These are phyloP conservation scores for Aquilaria malaccensis DNA, from an alignment of 345 rosid genomes.

Conservation along the genomic window DNA sequence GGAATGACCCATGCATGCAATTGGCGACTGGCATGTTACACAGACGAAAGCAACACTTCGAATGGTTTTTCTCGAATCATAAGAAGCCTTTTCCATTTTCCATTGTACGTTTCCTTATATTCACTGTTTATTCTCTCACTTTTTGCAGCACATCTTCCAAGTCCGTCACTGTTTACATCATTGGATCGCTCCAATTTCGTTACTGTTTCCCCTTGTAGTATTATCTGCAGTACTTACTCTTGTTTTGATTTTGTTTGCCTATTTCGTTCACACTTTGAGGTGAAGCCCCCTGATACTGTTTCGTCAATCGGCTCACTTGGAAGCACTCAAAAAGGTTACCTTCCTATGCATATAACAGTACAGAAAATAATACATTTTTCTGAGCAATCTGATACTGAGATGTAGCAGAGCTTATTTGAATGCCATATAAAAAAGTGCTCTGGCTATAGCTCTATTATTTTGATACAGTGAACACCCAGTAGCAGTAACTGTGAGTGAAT, in stretches of 20 bases:
- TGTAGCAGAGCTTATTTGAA: no score
- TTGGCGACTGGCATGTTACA: constrained; percentile 23
- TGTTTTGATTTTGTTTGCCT: no score
- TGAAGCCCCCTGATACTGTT: no score
- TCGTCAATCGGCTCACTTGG: no score
- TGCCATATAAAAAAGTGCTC: not conserved
- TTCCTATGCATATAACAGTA: not conserved
- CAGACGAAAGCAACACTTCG: constrained; percentile 35
- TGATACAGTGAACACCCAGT: not conserved
- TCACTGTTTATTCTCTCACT: constrained; percentile 11
- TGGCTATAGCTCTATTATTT: no score
- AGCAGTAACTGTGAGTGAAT: no score
- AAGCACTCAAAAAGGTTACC: no score
- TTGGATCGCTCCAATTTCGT: no score
- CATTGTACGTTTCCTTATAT: constrained; percentile 8
- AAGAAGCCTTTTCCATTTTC: constrained; percentile 13
- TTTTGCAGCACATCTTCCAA: constrained; percentile 24
- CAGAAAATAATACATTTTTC: not conserved
- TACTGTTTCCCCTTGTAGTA: no score
- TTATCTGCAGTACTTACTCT: no score
- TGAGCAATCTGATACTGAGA: no score
- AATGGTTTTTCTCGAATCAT: constrained; percentile 24
- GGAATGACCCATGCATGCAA: constrained; percentile 40
- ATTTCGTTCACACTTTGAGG: no score
- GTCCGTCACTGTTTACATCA: constrained; percentile 25